Evolutionary conservation across 768 basidiomycete species (phyloP).

Genomic region (Pluteus cervinus): DNA sequence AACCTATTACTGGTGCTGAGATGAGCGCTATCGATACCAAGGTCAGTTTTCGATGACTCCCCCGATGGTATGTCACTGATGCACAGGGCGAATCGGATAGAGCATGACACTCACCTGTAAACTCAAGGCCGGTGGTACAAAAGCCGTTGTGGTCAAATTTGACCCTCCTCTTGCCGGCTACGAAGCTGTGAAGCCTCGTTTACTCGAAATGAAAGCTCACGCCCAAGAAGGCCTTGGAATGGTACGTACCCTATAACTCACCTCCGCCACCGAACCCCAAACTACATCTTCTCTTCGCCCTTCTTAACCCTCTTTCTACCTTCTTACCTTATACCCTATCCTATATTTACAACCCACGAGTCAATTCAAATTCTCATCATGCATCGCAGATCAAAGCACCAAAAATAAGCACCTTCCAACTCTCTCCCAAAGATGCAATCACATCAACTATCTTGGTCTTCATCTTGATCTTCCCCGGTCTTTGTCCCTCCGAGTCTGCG

Average conservation of each 20-base stretch:
- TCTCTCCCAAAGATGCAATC: conserved; percentile 27
- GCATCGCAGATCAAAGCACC: conserved; percentile 52
- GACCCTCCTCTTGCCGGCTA: conserved; percentile 71
- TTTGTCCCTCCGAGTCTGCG: conserved; percentile 14
- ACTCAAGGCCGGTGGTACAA: conserved; percentile 39
- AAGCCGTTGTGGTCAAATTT: conserved; percentile 50
- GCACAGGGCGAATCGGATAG: conserved; percentile 23
- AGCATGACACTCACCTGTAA: conserved; percentile 67
- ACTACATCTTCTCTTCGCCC: background rate
- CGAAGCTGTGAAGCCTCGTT: conserved; percentile 76
- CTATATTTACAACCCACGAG: no score
- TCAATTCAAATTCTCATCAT: no score
- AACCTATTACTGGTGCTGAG: conserved; percentile 52
- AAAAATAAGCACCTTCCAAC: conserved; percentile 47
- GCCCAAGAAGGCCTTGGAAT: conserved; percentile 78
- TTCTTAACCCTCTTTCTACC: background rate
- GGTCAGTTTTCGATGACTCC: conserved; percentile 25
- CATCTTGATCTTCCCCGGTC: conserved; percentile 14
- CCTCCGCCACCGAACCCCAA: no score
- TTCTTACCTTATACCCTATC: background rate
- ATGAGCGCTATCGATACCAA: conserved; percentile 68
- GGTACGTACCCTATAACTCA: no score
- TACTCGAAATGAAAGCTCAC: conserved; percentile 74
- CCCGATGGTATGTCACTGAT: background rate
- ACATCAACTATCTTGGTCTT: conserved; percentile 19